A percentile compares a stretch with the other conserved stretches of the same genome.
phyloP scores from a whole-genome alignment of 441 rosid species.

The Mallotus japonicus region DNA sequence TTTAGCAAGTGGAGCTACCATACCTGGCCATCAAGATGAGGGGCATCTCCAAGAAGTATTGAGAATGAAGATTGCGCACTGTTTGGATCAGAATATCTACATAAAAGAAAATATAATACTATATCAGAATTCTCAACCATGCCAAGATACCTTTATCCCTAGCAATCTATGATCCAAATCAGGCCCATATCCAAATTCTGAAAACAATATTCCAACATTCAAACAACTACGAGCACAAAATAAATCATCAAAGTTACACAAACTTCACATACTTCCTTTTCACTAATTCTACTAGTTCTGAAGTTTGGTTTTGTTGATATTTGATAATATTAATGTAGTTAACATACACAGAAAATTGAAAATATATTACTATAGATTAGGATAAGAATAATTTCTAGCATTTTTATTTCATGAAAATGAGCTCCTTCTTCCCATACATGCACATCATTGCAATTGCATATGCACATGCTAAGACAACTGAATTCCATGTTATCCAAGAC shows the following conservation, averaged over 20 bases:
- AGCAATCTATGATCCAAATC: neutral
- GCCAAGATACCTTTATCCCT: neutral
- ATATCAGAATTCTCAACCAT: conserved; percentile 2
- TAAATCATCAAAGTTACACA: neutral
- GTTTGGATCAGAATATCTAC: conserved; percentile 76
- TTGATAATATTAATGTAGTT: conserved; percentile 1
- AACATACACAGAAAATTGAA: neutral
- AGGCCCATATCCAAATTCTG: too few species aligned
- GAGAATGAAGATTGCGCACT: conserved; percentile 90
- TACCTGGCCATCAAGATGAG: conserved; percentile 90
- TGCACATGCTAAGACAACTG: neutral
- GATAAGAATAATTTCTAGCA: neutral
- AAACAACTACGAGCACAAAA: neutral
- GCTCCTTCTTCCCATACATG: neutral
- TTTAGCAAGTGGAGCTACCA: conserved; percentile 19
- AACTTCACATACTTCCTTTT: neutral
- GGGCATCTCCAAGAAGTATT: conserved; percentile 87
- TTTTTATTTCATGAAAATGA: neutral
- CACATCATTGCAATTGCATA: neutral
- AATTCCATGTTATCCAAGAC: neutral
- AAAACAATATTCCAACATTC: neutral
- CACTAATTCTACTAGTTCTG: neutral
- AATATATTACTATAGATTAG: neutral
- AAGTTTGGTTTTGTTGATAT: neutral
- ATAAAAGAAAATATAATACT: conserved; percentile 17